These are phyloP conservation scores for Linnemannia zychae DNA, from an alignment of 192 early-diverging fungal species.

Conservation along the genomic window DNA sequence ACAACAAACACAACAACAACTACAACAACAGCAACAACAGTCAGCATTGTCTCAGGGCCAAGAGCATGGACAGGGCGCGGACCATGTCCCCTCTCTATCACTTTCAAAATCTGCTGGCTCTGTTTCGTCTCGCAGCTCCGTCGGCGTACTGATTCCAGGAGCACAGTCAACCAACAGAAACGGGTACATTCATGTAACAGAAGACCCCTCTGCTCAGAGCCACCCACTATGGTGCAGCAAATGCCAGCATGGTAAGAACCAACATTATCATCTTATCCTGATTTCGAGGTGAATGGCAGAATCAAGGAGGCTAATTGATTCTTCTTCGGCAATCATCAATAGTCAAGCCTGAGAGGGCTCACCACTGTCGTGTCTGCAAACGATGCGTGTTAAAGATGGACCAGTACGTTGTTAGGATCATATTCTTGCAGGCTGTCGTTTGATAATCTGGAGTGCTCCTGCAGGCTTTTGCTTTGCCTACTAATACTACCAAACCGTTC, in stretches of 20 bases:
- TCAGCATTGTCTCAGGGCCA: neutral
- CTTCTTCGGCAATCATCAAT: neutral
- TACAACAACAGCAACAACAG: neutral
- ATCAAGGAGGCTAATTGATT: neutral
- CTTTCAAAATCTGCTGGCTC: neutral
- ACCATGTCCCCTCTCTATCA: neutral
- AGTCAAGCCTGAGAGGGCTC: conserved; percentile 67
- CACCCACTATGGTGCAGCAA: conserved; percentile 53
- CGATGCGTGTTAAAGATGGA: conserved; percentile 71
- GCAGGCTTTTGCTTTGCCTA: neutral
- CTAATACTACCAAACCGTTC: neutral
- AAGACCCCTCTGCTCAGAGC: conserved; percentile 45
- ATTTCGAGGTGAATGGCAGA: neutral
- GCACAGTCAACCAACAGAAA: conserved; percentile 35
- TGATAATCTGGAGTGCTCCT: neutral
- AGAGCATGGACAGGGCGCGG: conserved; percentile 14
- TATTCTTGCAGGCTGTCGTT: neutral
- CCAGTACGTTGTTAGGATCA: conserved; percentile 59
- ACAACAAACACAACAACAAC: neutral
- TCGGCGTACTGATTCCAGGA: conserved; percentile 42
- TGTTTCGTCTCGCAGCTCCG: neutral
- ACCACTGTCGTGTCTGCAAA: conserved; percentile 70
- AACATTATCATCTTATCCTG: neutral
- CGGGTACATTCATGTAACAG: conserved; percentile 41
- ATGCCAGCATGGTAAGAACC: conserved; percentile 47